Evolutionary conservation across 768 basidiomycete species (phyloP).

Genomic region (Pleurotus cornucopiae): DNA sequence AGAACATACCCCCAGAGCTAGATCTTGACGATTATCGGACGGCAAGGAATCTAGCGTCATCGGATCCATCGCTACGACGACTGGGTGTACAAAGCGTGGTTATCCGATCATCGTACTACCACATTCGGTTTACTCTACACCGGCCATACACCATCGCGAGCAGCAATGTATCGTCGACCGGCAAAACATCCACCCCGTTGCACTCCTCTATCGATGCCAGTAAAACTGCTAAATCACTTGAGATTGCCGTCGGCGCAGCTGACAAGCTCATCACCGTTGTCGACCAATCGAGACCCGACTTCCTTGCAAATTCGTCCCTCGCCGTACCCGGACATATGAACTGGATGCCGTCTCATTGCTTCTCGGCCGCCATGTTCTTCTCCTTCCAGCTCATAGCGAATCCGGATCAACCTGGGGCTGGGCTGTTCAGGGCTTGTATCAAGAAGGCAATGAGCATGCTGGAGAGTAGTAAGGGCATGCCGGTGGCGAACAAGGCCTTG

Average conservation of each 20-base stretch:
- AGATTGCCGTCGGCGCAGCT: conserved; percentile 72
- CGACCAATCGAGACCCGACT: conserved; percentile 72
- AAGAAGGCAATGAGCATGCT: conserved; percentile 63
- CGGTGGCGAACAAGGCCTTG: conserved; percentile 71
- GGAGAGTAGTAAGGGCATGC: conserved; percentile 58
- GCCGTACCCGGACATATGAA: conserved; percentile 81
- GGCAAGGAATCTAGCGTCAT: conserved; percentile 66
- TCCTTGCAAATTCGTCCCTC: conserved; percentile 61
- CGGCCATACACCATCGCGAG: conserved; percentile 62
- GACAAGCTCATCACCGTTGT: conserved; percentile 77
- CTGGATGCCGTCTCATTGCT: conserved; percentile 81
- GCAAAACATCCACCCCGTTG: conserved; percentile 19
- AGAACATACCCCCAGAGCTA: conserved; percentile 68
- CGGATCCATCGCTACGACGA: conserved; percentile 54
- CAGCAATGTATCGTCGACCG: conserved; percentile 20
- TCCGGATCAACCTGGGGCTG: conserved; percentile 75
- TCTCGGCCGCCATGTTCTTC: conserved; percentile 88
- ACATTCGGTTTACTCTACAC: conserved; percentile 83
- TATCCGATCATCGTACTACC: conserved; percentile 71
- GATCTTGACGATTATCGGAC: conserved; percentile 74
- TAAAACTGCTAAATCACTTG: conserved; percentile 57
- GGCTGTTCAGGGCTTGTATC: conserved; percentile 72
- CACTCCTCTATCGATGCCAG: conserved; percentile 27
- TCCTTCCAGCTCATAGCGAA: conserved; percentile 83
- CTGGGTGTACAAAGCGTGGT: conserved; percentile 80